Percentiles rank a stretch among this genome's conserved stretches.
Conservation (phyloP, 352 stramenopile species). For the Pythium utonaiense region DNA sequence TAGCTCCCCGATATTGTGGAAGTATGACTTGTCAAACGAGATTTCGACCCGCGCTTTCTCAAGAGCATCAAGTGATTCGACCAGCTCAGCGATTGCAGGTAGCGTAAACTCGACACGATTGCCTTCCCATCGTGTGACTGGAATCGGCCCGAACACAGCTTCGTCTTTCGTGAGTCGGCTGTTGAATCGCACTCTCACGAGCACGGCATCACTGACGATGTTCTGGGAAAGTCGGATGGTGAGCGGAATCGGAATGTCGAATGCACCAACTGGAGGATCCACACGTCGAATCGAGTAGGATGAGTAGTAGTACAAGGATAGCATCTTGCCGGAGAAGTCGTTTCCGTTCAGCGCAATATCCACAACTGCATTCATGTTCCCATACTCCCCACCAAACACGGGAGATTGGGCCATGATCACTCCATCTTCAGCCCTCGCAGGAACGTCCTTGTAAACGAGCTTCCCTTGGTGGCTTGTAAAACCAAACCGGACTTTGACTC, state of each 20-base stretch:
- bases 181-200: conserved; percentile 43
- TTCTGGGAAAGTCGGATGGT: conserved; percentile 35
- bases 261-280: conserved; percentile 45
- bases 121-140: conserved; percentile 35
- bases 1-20: conserved; percentile 45
- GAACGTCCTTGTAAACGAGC: conserved; percentile 27
- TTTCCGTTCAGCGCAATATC: conserved; percentile 66
- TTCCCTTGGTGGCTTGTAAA: conserved; percentile 36
- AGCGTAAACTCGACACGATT: conserved; percentile 43
- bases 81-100: conserved; percentile 31
- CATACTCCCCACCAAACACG: conserved; percentile 42
- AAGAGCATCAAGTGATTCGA: conserved; percentile 32
- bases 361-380: conserved; percentile 41
- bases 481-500: conserved; percentile 63
- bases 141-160: conserved; percentile 33
- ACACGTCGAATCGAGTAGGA: conserved; percentile 41
- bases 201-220: conserved; percentile 44
- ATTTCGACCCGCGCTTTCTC: conserved; percentile 38
- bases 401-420: conserved; percentile 50
- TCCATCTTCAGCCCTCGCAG: conserved; percentile 39
- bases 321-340: conserved; percentile 51
- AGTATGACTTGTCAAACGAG: conserved; percentile 52
- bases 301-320: conserved; percentile 55
- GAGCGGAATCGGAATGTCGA: conserved; percentile 55
- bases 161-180: conserved; percentile 10